Conservation (phyloP, 257 asterid genomes). For the Solanum chiquidenum region DNA sequence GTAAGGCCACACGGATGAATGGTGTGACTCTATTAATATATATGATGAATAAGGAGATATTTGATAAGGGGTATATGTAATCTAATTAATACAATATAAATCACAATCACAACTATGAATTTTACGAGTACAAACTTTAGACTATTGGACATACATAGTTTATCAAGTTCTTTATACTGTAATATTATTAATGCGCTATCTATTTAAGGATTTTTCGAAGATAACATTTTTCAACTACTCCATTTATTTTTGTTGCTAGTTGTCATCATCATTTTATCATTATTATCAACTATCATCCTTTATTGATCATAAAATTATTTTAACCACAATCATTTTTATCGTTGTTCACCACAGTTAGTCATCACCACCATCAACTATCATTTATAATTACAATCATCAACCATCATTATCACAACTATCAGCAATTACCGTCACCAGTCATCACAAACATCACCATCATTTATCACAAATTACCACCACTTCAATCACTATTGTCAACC, state of each 20-base stretch:
- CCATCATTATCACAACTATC: too few species aligned
- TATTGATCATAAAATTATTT: too few species aligned
- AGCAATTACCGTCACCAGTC: background rate
- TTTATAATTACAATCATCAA: background rate
- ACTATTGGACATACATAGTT: rapidly evolving
- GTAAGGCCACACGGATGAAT: background rate
- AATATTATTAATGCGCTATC: too few species aligned
- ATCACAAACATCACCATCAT: background rate
- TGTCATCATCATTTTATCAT: rapidly evolving
- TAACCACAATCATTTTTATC: background rate
- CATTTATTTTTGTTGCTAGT: background rate
- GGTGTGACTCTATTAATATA: background rate
- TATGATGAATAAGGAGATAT: too few species aligned
- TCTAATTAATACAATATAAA: background rate
- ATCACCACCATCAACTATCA: too few species aligned
- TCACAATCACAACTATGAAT: background rate
- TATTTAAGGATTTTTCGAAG: too few species aligned
- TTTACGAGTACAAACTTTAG: background rate
- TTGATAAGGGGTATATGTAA: background rate
- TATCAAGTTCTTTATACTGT: too few species aligned
- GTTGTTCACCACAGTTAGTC: too few species aligned
- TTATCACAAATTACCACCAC: background rate
- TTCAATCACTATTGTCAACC: background rate
- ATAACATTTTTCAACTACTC: background rate
- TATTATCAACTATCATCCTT: too few species aligned